A percentile compares a stretch with the other conserved stretches of the same genome.
Conservation (phyloP, 495 filamentous ascomycete genomes). For the Elasticomyces elasticus region DNA sequence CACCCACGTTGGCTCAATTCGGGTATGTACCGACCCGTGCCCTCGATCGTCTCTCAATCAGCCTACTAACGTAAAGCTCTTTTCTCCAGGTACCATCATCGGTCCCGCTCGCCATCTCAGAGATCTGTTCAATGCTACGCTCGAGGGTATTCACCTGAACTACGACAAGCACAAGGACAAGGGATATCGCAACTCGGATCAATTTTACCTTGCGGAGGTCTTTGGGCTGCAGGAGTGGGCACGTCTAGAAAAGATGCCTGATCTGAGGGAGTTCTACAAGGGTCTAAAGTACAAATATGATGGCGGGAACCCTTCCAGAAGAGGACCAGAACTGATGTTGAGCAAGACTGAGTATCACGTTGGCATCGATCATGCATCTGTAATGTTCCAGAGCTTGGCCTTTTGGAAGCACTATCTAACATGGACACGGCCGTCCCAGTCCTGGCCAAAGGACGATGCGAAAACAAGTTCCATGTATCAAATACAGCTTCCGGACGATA, state of each 20-base stretch:
- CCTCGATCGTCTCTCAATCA: too few relatives aligned
- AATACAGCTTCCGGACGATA: background rate
- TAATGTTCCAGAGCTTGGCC: slow-evolving; percentile 13
- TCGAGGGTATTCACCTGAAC: slow-evolving; percentile 18
- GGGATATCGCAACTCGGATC: slow-evolving; percentile 21
- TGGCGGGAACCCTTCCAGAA: background rate
- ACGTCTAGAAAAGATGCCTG: slow-evolving; percentile 3
- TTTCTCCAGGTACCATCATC: slow-evolving; percentile 28
- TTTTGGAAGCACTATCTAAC: slow-evolving; percentile 15
- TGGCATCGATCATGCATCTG: slow-evolving; percentile 14
- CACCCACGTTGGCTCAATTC: slow-evolving; percentile 38
- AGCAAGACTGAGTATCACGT: slow-evolving; percentile 19
- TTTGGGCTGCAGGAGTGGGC: slow-evolving; percentile 28
- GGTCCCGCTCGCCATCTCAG: slow-evolving; percentile 26
- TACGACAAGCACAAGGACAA: slow-evolving; percentile 4
- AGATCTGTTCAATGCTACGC: slow-evolving; percentile 21
- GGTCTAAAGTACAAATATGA: background rate
- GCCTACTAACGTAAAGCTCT: too few relatives aligned
- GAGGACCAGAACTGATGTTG: background rate
- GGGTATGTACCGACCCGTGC: too few relatives aligned
- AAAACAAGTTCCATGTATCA: background rate
- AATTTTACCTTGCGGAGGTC: slow-evolving; percentile 26
- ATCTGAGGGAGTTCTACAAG: background rate
- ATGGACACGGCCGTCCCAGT: slow-evolving; percentile 6
- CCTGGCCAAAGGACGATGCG: background rate